Conservation (phyloP, 176 grass and related monocot genomes). For the Dactylis glomerata region DNA sequence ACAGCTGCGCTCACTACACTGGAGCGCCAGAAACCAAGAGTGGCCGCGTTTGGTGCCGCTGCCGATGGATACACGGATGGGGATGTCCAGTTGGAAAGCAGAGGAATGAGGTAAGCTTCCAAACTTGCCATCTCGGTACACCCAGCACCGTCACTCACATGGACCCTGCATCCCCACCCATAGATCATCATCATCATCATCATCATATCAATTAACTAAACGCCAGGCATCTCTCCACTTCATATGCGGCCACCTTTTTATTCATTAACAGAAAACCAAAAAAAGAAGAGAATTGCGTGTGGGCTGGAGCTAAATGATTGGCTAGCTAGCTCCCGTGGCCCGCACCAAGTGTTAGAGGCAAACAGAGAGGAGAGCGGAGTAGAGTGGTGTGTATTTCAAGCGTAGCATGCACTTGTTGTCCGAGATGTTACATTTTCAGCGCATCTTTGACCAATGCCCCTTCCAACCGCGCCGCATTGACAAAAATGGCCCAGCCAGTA, state of each 20-base stretch:
- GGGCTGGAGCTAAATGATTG: background rate
- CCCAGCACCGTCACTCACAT: background rate
- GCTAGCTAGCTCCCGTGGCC: background rate
- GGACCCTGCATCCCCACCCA: background rate
- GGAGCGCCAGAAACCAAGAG: background rate
- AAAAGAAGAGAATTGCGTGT: background rate
- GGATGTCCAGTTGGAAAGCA: background rate
- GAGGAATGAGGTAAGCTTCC: conserved; percentile 9
- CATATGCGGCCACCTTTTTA: background rate
- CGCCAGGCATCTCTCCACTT: background rate
- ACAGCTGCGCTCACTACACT: background rate
- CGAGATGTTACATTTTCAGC: background rate
- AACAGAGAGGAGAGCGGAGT: background rate
- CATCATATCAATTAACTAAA: too few species aligned
- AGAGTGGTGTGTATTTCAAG: background rate
- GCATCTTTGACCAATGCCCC: background rate
- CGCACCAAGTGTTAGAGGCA: background rate
- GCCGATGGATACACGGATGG: background rate
- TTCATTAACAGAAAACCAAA: background rate
- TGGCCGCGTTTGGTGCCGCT: background rate
- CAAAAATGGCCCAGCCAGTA: background rate
- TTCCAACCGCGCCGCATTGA: background rate
- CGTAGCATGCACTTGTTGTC: background rate
- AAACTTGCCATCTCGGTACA: background rate
- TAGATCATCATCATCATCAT: background rate